Conservation (phyloP, 2,329 filamentous ascomycete genomes). For the Eutypella sp. region DNA sequence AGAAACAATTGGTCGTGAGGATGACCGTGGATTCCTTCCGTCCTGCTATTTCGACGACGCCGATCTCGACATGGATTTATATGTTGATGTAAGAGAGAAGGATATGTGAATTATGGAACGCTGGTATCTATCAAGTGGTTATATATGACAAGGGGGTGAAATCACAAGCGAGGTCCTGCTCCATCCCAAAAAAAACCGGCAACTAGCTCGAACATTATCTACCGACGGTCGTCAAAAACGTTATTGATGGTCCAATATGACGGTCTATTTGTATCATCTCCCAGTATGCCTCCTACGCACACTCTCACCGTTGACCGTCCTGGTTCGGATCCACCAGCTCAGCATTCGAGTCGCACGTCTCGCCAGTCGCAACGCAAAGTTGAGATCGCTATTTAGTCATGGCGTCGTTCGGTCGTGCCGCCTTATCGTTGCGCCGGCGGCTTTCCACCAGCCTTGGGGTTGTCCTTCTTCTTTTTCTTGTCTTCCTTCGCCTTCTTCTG, state of each 20-base stretch:
- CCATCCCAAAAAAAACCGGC: background rate
- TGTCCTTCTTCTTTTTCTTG: slow-evolving; percentile 34
- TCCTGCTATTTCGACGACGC: no score
- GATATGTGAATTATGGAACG: background rate
- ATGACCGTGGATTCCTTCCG: background rate
- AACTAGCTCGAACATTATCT: no score
- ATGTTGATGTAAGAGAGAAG: background rate
- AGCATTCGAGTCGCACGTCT: background rate
- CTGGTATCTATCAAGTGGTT: background rate
- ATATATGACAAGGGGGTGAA: background rate
- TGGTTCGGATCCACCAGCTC: background rate
- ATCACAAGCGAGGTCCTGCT: background rate
- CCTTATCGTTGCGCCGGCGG: slow-evolving; percentile 22
- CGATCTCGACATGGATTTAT: background rate
- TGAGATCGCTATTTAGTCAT: no score
- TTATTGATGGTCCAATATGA: background rate
- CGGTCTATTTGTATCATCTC: background rate
- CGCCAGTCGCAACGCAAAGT: no score
- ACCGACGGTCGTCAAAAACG: background rate
- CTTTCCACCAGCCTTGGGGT: slow-evolving; percentile 25
- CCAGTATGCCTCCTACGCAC: background rate
- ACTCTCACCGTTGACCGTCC: background rate
- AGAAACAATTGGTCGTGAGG: no score
- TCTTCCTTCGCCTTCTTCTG: slow-evolving; percentile 51
- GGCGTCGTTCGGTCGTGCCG: background rate